Conservation (phyloP, 2,329 filamentous ascomycete species). For the Didymella glomerata region DNA sequence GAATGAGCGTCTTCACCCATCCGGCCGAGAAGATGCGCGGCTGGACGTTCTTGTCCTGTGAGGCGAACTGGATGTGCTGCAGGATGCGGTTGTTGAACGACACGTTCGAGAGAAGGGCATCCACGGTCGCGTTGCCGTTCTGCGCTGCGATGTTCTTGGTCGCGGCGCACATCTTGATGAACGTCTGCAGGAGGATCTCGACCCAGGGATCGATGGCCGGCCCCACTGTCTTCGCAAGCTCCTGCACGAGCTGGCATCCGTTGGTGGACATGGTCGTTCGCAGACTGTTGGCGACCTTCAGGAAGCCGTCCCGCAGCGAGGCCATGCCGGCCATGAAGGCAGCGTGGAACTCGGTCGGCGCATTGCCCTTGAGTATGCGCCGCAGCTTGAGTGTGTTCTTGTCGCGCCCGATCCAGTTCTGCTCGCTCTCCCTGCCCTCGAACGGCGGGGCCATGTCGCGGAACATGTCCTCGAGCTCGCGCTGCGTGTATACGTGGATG, state of each 20-base stretch:
- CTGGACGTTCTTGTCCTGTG: constrained; percentile 92
- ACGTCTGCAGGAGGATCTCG: constrained; percentile 85
- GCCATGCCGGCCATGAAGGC: constrained; percentile 76
- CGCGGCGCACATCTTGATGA: constrained; percentile 86
- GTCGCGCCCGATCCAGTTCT: constrained; percentile 90
- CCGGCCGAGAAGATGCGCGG: constrained; percentile 78
- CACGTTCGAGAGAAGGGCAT: constrained; percentile 78
- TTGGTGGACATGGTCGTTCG: constrained; percentile 91
- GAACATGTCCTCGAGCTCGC: constrained; percentile 89
- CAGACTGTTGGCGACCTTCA: constrained; percentile 84
- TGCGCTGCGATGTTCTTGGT: constrained; percentile 94
- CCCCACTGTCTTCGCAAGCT: constrained; percentile 79
- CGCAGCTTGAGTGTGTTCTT: constrained; percentile 80
- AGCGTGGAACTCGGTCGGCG: constrained; percentile 76
- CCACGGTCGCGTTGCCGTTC: constrained; percentile 81
- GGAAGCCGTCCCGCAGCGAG: constrained; percentile 80
- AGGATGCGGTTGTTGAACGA: constrained; percentile 83
- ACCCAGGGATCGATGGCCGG: constrained; percentile 86
- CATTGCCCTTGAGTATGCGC: constrained; percentile 83
- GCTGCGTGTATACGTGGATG: constrained; percentile 80
- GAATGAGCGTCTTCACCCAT: constrained; percentile 86
- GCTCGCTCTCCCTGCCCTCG: constrained; percentile 87
- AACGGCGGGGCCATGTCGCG: constrained; percentile 82
- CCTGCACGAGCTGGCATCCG: constrained; percentile 83
- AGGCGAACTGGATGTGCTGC: constrained; percentile 83